A percentile compares a stretch with the other conserved stretches of the same genome.
Conservation (phyloP, 441 rosid genomes). For the Gossypium trilobum region DNA sequence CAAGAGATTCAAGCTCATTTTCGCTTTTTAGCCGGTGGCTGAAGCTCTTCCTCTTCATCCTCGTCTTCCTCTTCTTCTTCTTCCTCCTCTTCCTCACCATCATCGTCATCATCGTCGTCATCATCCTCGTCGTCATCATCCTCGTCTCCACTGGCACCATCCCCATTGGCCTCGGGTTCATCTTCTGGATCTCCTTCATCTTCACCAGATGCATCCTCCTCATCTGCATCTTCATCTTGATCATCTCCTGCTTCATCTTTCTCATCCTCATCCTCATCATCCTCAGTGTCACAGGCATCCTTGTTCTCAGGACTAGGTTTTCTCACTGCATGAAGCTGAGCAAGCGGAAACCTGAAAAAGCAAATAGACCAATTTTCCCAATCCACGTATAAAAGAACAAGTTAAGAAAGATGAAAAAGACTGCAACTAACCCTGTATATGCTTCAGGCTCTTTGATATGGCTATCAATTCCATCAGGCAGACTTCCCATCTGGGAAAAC, state of each 20-base stretch:
- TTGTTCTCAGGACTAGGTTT: constrained; percentile 37
- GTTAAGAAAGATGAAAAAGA: constrained; percentile 4
- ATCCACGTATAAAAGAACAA: not conserved
- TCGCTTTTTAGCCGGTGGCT: constrained; percentile 51
- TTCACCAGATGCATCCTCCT: constrained; percentile 29
- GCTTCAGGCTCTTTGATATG: constrained; percentile 21
- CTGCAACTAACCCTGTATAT: constrained; percentile 28
- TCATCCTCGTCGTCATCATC: constrained; percentile 31
- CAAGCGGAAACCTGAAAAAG: constrained; percentile 33
- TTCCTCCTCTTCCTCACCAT: constrained; percentile 32
- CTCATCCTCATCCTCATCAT: constrained; percentile 31
- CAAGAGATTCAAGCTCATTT: constrained; percentile 25
- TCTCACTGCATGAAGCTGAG: constrained; percentile 25
- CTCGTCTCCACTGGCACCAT: constrained; percentile 33
- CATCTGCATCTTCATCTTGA: constrained; percentile 29
- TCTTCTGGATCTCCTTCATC: constrained; percentile 36
- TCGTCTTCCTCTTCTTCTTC: constrained; percentile 37
- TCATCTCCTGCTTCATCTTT: constrained; percentile 22
- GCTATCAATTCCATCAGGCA: constrained; percentile 22
- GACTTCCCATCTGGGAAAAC: constrained; percentile 27
- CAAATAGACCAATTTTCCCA: not conserved
- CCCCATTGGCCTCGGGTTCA: constrained; percentile 37
- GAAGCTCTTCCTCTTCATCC: constrained; percentile 38
- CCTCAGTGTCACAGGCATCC: constrained; percentile 44
- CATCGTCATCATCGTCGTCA: constrained; percentile 20